Evolutionary conservation across 1,139 yeast species (phyloP), one percentile per base, ranked within the genome.

Genomic region (Yamadazyma friedrichii): DNA sequence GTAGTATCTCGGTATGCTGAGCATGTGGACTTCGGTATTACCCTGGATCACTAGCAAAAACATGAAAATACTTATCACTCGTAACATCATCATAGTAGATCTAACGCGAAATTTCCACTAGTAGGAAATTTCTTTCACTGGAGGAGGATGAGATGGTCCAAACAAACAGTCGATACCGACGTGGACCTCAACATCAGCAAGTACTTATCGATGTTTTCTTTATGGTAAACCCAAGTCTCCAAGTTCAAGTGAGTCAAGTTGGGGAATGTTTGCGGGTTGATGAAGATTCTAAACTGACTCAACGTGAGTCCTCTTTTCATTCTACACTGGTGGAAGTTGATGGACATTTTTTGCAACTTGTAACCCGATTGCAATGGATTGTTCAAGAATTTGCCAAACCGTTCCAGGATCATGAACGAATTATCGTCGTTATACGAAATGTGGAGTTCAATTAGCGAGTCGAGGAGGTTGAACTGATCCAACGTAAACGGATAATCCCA

Each of bases 401-500:
- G 46, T 44, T 71, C 76, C 43, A 67, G 67, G 2, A 65, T 53
- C 9, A 65, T 52, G 44, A 71, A 70, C 8, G 72, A 51, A 43
- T 65, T 59, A n/a, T 47, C 46, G 24, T 52, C 46, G 3, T 60
- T 50, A 46, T 65, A 69, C 6, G 46, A 47, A n/a, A 71, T 44
- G n/a, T 47, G 44, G 15, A 70, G 52, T 4, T 36, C 45, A 4
- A 49, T 44, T 25, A 69, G 51, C 4, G 55, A 43, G 35, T 59
- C 53, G 36, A 50, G 46, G 6, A 42, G 45, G 42, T 69, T 69
- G 51, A 72, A 70, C 36, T 59, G 62, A 3, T 59, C 47, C 10
- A 68, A 47, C 9, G 60, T 50, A 44, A 71, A 72, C 1, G 77
- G 77, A 38, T 67, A 71, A 39, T 66, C 74, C 77, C 77, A 72